Evolutionary conservation across 2,329 filamentous ascomycete genomes (phyloP), one percentile per base, ranked within the genome.

Genomic region (Coleophoma cylindrospora): DNA sequence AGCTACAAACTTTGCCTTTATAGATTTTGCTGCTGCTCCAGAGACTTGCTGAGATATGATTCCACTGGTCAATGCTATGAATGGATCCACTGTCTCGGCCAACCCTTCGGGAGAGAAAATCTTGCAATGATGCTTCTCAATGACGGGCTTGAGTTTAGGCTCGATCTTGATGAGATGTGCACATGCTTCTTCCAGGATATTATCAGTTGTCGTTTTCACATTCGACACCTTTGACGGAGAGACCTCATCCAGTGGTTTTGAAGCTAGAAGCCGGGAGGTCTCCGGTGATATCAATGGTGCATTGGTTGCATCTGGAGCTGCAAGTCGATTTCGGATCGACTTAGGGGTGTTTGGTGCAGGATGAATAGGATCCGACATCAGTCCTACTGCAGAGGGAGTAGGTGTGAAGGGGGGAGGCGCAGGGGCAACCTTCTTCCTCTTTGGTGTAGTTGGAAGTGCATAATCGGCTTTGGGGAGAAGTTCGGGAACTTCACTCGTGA

Each of bases 1-100:
- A 1, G 73, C 76, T 17, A 95, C 71, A 66, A 96, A 96, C 56
- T 89, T 92, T 45, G 79, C 80, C 67, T 92, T 91, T 70, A 99
- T 97, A 6, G 88, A 88, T 58, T 82, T 86, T 12, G 94, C 94
- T 1, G 94, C 94, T 6, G 91, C 90, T 15, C 92, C 91, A 1
- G 91, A 96, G 56, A 64, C 64, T 72, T 99, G 94, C 70, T 97
- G 94, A 48, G 89, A 91, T 61, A 97, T 95, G 64, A 99, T 96
- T 47, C 91, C 87, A 67, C 86, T 91, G 37, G 82, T 79, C 34
- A 99, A 76, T 50, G 82, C 84, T 59, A 87, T 85, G 63, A 96
- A 99, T 0, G 94, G 94, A 68, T 97, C 90, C 53, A 96, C 81
- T 56, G 82, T 76, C 68, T 96, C 90, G 27, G 85, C 81, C n/a